Percentiles rank a stretch among this genome's conserved stretches.
Conservation (phyloP, 1,139 yeast species). For the Candida smagusa region DNA sequence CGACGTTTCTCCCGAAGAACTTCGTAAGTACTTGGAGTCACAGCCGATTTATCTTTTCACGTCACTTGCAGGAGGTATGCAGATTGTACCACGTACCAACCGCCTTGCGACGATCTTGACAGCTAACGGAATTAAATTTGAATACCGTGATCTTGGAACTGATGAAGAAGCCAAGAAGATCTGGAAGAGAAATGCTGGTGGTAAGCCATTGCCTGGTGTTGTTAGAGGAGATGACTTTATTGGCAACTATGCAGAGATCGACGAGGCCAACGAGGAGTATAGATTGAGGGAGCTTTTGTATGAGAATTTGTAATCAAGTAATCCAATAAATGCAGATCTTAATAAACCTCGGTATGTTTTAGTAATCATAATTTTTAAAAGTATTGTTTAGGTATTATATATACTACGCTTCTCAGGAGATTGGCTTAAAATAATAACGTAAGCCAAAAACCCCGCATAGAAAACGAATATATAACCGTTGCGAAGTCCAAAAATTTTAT, state of each 20-base stretch:
- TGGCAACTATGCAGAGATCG: constrained; percentile 77
- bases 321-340: no score
- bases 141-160: constrained; percentile 79
- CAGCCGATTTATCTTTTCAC: constrained; percentile 76
- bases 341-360: no score
- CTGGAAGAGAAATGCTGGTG: constrained; percentile 78
- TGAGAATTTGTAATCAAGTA: constrained; percentile 31
- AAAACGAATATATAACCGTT: neutral
- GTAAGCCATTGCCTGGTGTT: constrained; percentile 83
- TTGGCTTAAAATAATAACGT: no score
- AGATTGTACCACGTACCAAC: constrained; percentile 77
- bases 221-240: constrained; percentile 88
- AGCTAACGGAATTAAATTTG: constrained; percentile 69
- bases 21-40: constrained; percentile 43
- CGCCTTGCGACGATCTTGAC: constrained; percentile 70
- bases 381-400: no score
- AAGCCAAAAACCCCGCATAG: neutral
- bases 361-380: no score
- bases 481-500: neutral
- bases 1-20: constrained; percentile 44
- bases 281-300: constrained; percentile 59
- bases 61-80: constrained; percentile 88
- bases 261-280: constrained; percentile 84
- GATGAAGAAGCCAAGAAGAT: constrained; percentile 81
- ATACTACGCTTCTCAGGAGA: no score